Evolutionary conservation across 768 basidiomycete genomes (phyloP), one percentile per base, ranked within the genome.

Genomic region (Boletus sp.): DNA sequence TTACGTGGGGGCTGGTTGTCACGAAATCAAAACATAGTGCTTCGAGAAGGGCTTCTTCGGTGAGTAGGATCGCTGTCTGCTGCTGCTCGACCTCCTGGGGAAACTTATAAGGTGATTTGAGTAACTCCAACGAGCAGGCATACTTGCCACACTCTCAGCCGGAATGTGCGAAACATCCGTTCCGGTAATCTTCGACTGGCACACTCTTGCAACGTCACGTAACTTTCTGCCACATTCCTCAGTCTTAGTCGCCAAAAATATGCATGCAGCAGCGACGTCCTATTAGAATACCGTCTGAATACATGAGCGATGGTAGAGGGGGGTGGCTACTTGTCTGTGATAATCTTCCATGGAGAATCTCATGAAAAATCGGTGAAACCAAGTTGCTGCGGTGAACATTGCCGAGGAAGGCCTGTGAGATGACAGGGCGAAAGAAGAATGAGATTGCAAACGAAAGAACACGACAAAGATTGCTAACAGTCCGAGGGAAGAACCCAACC

Each of bases 321-420:
- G 59, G n/a, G 44, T 57, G 37, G 37, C 35, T 57, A 73, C 77
- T 60, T 73, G 89, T 91, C 78, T 90, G 88, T 89, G 87, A 65
- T 89, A 88, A 65, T 92, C 89, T 64, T 88, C 85, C 82, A 91
- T 83, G 29, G 90, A 83, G 68, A 83, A 86, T 57, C 92, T 81
- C 91, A 94, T 92, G 71, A 90, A 94, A 72, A 94, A 94, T 12
- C 92, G 81, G 71, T 94, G 92, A 62, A 93, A 92, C 89, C 92
- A 94, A 7, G 88, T 90, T 28, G 91, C 90, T 28, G 92, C 90
- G 28, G 92, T 91, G 65, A 88, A 88, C 76, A 92, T 83, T 14
- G 91, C 90, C 15, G 90, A 86, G 20, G 86, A 84, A 29, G 89
- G 88, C 48, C 92, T 94, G 68, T 54, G 46, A 33, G 64, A 42